Evolutionary conservation across 2,329 filamentous ascomycete genomes (phyloP).

Genomic region (Fusarium ramigenum): DNA sequence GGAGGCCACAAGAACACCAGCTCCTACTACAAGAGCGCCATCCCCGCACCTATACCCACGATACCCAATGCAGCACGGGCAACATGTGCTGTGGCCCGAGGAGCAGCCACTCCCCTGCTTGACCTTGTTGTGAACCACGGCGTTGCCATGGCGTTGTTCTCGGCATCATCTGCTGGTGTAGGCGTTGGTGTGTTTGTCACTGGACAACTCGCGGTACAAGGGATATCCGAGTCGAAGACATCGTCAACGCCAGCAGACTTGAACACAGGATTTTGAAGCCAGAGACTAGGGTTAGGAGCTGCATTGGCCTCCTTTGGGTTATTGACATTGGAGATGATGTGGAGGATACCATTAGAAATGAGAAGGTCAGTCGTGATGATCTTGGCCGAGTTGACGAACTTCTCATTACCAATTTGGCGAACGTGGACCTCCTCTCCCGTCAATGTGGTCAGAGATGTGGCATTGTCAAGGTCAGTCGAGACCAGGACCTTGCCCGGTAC

Average conservation of each 20-base stretch:
- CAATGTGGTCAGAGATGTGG: conserved; percentile 48
- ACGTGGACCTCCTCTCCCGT: conserved; percentile 49
- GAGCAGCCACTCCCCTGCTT: conserved; percentile 36
- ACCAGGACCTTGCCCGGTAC: conserved; percentile 65
- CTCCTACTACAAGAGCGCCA: conserved; percentile 38
- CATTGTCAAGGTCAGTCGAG: conserved; percentile 52
- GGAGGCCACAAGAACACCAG: neutral
- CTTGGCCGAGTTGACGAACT: conserved; percentile 63
- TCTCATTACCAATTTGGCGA: conserved; percentile 54
- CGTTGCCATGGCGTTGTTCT: conserved; percentile 32
- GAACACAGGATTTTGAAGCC: conserved; percentile 62
- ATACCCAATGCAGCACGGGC: conserved; percentile 45
- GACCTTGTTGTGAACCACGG: conserved; percentile 37
- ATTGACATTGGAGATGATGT: conserved; percentile 64
- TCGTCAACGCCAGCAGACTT: conserved; percentile 56
- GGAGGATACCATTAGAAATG: conserved; percentile 66
- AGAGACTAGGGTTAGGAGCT: conserved; percentile 49
- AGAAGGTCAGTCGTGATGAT: conserved; percentile 63
- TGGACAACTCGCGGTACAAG: conserved; percentile 52
- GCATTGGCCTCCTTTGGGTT: conserved; percentile 52
- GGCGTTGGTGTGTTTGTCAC: conserved; percentile 17
- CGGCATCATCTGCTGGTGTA: conserved; percentile 13
- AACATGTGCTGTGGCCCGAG: conserved; percentile 41
- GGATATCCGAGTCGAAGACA: conserved; percentile 55
- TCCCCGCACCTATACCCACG: conserved; percentile 45